phyloP scores from a whole-genome alignment of 352 stramenopile species.

The Phytopythium delawarense region DNA sequence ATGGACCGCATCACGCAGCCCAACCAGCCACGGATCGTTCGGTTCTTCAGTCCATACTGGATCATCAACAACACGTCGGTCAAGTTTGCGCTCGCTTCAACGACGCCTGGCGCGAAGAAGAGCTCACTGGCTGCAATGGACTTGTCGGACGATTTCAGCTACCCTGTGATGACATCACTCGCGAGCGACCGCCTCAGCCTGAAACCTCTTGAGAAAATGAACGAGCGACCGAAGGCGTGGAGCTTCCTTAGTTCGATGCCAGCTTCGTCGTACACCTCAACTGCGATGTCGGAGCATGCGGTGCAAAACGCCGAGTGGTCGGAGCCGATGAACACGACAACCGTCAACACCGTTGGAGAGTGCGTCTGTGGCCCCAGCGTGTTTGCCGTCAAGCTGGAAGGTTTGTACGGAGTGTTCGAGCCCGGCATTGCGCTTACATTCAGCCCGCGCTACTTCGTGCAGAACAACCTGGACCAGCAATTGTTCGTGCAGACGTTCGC shows the following conservation, averaged over 20 bases:
- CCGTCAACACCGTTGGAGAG: conserved; percentile 84
- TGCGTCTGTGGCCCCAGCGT: conserved; percentile 66
- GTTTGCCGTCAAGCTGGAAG: conserved; percentile 79
- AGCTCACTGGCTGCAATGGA: conserved; percentile 42
- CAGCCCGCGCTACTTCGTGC: conserved; percentile 77
- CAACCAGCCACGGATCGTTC: conserved; percentile 66
- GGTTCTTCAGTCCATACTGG: conserved; percentile 83
- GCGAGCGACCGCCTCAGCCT: conserved; percentile 65
- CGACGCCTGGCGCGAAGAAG: conserved; percentile 43
- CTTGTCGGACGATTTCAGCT: conserved; percentile 40
- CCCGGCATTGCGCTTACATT: conserved; percentile 71
- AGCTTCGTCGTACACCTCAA: conserved; percentile 37
- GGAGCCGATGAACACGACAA: conserved; percentile 78
- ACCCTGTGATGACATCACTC: conserved; percentile 60
- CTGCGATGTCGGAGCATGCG: conserved; percentile 53
- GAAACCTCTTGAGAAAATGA: conserved; percentile 46
- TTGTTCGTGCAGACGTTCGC: conserved; percentile 73
- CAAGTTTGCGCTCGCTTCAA: conserved; percentile 55
- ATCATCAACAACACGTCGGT: conserved; percentile 83
- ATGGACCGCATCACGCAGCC: conserved; percentile 70
- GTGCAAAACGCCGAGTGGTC: conserved; percentile 71
- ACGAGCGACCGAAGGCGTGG: conserved; percentile 56
- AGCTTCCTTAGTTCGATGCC: conserved; percentile 47
- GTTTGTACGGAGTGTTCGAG: conserved; percentile 78
- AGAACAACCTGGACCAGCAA: conserved; percentile 81